A percentile compares a stretch with the other conserved stretches of the same genome.
Evolutionary conservation across 805 yeast genomes (phyloP).

Genomic region (Saccharomycopsis babjevae): DNA sequence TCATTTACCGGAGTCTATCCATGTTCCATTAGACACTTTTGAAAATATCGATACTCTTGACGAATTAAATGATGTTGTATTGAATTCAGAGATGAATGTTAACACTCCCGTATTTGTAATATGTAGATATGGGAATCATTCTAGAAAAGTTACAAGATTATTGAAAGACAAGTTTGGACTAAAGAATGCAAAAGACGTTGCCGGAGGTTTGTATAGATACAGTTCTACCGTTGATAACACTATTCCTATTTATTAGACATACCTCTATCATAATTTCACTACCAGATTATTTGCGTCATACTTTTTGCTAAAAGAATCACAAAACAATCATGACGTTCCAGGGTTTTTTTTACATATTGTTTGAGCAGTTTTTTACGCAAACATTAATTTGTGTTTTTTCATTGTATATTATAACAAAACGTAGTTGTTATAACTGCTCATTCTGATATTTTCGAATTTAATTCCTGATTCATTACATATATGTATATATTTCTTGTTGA

Average conservation of each 20-base stretch:
- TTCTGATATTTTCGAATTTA: too few species aligned
- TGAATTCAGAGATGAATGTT: constrained; percentile 22
- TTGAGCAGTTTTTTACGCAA: too few species aligned
- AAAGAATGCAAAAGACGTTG: constrained; percentile 48
- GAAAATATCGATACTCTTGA: constrained; percentile 26
- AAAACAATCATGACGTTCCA: too few species aligned
- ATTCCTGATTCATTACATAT: too few species aligned
- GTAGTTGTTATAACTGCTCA: too few species aligned
- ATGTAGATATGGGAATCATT: constrained; percentile 88
- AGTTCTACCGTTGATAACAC: constrained; percentile 44
- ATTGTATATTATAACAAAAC: too few species aligned
- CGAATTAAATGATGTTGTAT: constrained; percentile 21
- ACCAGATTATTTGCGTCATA: too few species aligned
- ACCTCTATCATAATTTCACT: neutral
- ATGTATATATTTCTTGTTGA: too few species aligned
- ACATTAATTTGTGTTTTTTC: too few species aligned
- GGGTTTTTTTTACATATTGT: too few species aligned
- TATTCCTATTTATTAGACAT: constrained; percentile 51
- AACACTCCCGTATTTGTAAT: constrained; percentile 42
- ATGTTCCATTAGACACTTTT: constrained; percentile 50
- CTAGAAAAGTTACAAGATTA: constrained; percentile 60
- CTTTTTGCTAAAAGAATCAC: too few species aligned
- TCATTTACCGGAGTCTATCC: constrained; percentile 46
- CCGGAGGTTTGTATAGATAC: constrained; percentile 74
- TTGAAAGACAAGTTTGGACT: constrained; percentile 43